Percentiles rank a stretch among this genome's conserved stretches.
Evolutionary conservation across 1,284 basidiomycete species (phyloP).

Genomic region (Rhizoctonia solani): DNA sequence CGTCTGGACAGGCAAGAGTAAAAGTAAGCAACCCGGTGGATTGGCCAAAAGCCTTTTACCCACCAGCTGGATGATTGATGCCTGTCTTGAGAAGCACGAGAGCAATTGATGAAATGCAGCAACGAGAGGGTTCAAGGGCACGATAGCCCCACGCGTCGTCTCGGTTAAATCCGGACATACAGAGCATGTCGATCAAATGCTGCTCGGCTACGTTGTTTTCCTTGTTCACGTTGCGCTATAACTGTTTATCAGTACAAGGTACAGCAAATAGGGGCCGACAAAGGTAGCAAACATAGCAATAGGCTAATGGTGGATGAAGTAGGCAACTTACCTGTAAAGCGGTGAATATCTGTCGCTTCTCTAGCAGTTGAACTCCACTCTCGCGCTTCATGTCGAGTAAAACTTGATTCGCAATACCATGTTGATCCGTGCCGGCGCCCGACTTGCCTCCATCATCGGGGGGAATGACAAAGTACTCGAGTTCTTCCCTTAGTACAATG

Average conservation of each 20-base stretch:
- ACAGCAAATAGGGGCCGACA: too few species aligned
- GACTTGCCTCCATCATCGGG: constrained; percentile 54
- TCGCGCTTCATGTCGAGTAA: constrained; percentile 78
- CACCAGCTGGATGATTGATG: constrained; percentile 70
- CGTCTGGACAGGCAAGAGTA: constrained; percentile 42
- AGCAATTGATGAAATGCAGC: constrained; percentile 97
- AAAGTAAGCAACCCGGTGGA: background rate
- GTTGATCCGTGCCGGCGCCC: constrained; percentile 65
- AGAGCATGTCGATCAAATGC: constrained; percentile 99
- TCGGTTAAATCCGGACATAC: constrained; percentile 98
- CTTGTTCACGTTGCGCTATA: constrained; percentile 99
- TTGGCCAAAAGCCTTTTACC: constrained; percentile 46
- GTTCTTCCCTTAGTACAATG: constrained; percentile 95
- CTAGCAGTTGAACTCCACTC: constrained; percentile 86
- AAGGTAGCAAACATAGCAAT: too few species aligned
- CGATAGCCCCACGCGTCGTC: constrained; percentile 98
- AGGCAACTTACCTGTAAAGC: constrained; percentile 59
- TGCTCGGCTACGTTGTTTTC: constrained; percentile 99
- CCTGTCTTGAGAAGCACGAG: constrained; percentile 97
- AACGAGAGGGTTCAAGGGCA: constrained; percentile 91
- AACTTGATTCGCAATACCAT: constrained; percentile 76
- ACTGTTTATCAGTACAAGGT: too few species aligned
- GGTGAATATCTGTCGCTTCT: constrained; percentile 93
- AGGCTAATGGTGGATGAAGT: too few species aligned
- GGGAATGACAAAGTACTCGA: constrained; percentile 97